These are phyloP conservation scores for Yamadazyma nakazawae DNA, from an alignment of 805 yeast genomes.

Conservation along the genomic window DNA sequence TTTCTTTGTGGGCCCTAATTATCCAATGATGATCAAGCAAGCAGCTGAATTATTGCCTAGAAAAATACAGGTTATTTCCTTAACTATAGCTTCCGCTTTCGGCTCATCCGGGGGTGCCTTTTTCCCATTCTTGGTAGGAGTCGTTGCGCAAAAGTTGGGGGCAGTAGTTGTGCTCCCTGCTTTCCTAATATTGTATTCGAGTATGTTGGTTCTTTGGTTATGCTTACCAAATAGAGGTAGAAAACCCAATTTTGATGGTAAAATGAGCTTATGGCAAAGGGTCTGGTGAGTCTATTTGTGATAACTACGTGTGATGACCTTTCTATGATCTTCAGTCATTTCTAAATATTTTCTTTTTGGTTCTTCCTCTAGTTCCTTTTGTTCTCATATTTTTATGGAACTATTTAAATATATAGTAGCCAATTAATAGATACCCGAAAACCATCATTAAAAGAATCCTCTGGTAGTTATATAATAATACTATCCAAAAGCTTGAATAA, in stretches of 20 bases:
- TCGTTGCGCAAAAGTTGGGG: slow-evolving; percentile 45
- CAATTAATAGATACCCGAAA: too few relatives aligned
- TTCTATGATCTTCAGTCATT: too few relatives aligned
- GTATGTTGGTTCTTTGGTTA: slow-evolving; percentile 25
- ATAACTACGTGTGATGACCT: too few relatives aligned
- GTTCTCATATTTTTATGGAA: too few relatives aligned
- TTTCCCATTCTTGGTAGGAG: slow-evolving; percentile 53
- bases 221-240: slow-evolving; percentile 17
- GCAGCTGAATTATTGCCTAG: slow-evolving; percentile 45
- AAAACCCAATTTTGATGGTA: slow-evolving; percentile 5
- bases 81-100: slow-evolving; percentile 52
- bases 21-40: slow-evolving; percentile 49
- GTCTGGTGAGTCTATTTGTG: slow-evolving; percentile 10
- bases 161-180: slow-evolving; percentile 51
- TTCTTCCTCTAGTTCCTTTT: too few relatives aligned
- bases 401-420: too few relatives aligned
- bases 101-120: slow-evolving; percentile 60
- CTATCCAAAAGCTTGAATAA: too few relatives aligned
- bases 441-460: too few relatives aligned
- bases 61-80: slow-evolving; percentile 47
- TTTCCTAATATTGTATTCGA: slow-evolving; percentile 34
- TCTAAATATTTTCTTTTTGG: too few relatives aligned
- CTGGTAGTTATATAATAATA: too few relatives aligned
- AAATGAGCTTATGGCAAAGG: slow-evolving; percentile 15
- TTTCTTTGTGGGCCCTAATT: slow-evolving; percentile 63